Evolutionary conservation across 176 grass and related monocot genomes (phyloP), one percentile per base, ranked within the genome.

Genomic region (Elaeis guineensis): DNA sequence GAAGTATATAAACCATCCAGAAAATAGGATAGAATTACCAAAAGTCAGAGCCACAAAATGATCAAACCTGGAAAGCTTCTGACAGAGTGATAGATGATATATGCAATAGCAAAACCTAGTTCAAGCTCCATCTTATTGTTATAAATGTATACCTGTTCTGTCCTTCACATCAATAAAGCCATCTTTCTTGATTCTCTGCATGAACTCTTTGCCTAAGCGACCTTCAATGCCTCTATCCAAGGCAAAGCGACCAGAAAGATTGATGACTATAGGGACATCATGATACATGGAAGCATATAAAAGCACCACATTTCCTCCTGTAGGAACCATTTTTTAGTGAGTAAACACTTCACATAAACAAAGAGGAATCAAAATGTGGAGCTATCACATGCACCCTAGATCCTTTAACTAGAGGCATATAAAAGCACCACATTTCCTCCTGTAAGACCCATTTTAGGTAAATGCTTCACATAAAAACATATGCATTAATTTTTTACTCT

Each of bases 121-220:
- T 16, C 48, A 76, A 79, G 51, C 16, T 53, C 17, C 5, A 4
- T 18, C 17, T 54, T 25, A 28, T 52, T 25, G 17, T 16, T 4
- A 17, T 55, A 14, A 1, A 24, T 17, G 21, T 51, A 30, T 55
- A 90, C 91, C 86, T 75, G 77, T 90, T 73, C 17, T 90, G 51
- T 90, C 85, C 58, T 65, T 96, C 35, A 90, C 83, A 77, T 96
- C 86, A 62, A 96, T 90, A 28, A 85, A 85, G n/a, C 86, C 80
- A 57, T 90, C 71, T 78, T 80, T 78, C 39, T 83, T 73, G 65
- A 96, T 82, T 80, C 78, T 87, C 54, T 79, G 72, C 86, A 87
- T 78, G 62, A 85, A 96, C 44, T 86, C 72, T 69, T 77, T 96
- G 29, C 91, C 91, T 25, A 96, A 62, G 17, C 78, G 83, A 29